Percentiles rank a stretch among this genome's conserved stretches.
These are phyloP conservation scores for Monosporascus sp. DNA, from an alignment of 2,329 filamentous ascomycete genomes.

Conservation along the genomic window DNA sequence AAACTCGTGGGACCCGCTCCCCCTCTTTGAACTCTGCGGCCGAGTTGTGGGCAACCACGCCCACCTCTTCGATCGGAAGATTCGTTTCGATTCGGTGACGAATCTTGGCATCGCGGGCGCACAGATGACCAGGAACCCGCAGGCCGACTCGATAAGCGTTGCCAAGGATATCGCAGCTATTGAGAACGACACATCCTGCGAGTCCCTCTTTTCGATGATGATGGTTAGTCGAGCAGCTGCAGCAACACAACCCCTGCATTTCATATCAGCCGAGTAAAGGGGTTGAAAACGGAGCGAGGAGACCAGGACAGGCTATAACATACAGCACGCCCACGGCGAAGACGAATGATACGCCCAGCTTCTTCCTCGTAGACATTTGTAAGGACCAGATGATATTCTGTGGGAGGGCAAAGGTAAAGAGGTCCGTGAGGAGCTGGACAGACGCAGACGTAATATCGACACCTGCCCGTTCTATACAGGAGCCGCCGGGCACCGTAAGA, in stretches of 20 bases:
- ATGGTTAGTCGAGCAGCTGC: background rate
- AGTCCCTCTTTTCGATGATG: background rate
- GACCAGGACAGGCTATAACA: too few species aligned
- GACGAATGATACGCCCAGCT: background rate
- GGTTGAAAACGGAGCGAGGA: too few species aligned
- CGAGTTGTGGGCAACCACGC: too few species aligned
- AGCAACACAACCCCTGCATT: background rate
- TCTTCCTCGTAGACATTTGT: background rate
- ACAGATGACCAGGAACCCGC: background rate
- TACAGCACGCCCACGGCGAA: background rate
- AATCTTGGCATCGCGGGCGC: background rate
- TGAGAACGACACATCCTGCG: background rate
- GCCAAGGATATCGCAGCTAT: background rate
- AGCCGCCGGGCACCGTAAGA: too few species aligned
- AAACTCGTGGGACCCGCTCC: too few species aligned
- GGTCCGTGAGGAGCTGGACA: background rate
- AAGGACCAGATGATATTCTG: background rate
- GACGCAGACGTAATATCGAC: too few species aligned
- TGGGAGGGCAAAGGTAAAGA: background rate
- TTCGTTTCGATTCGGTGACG: too few species aligned
- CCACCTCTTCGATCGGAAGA: too few species aligned
- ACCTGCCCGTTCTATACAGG: too few species aligned
- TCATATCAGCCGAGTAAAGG: too few species aligned
- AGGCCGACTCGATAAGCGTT: background rate
- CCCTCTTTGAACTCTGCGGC: too few species aligned